Percentiles rank a stretch among this genome's conserved stretches.
These are phyloP conservation scores for Acidomyces sp. DNA, from an alignment of 495 filamentous ascomycete species.

Conservation along the genomic window DNA sequence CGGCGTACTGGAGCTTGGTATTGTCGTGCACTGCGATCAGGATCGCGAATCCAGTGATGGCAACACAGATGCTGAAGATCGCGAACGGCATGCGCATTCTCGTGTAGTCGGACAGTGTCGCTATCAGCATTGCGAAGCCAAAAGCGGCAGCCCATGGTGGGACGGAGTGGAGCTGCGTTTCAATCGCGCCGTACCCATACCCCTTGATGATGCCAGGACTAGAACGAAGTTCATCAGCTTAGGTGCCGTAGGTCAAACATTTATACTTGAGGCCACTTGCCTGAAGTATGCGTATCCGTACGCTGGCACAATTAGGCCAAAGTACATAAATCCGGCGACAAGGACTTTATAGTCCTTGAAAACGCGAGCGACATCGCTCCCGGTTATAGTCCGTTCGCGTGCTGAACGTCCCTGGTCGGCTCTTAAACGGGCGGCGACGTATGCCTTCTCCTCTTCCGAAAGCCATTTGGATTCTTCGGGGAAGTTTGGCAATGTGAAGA, in stretches of 20 bases:
- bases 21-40: slow-evolving; percentile 31
- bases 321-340: slow-evolving; percentile 80
- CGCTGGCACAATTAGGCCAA: slow-evolving; percentile 74
- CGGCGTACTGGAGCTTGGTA: slow-evolving; percentile 26
- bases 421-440: slow-evolving; percentile 58
- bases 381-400: slow-evolving; percentile 48
- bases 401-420: slow-evolving; percentile 60
- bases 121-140: slow-evolving; percentile 29
- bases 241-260: no score
- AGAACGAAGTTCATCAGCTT: no score
- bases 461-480: slow-evolving; percentile 55
- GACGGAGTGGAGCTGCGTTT: slow-evolving; percentile 39
- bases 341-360: slow-evolving; percentile 60
- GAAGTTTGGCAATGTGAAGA: slow-evolving; percentile 74
- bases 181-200: slow-evolving; percentile 33
- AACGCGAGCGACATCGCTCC: slow-evolving; percentile 51
- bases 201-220: slow-evolving; percentile 35
- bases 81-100: slow-evolving; percentile 29
- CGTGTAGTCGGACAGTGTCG: slow-evolving; percentile 25
- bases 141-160: slow-evolving; percentile 35
- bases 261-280: no score
- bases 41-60: slow-evolving; percentile 30
- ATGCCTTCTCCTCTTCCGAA: slow-evolving; percentile 58
- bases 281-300: slow-evolving; percentile 46
- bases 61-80: slow-evolving; percentile 31